Evolutionary conservation across 768 basidiomycete species (phyloP).

Genomic region (Collybia sordida): DNA sequence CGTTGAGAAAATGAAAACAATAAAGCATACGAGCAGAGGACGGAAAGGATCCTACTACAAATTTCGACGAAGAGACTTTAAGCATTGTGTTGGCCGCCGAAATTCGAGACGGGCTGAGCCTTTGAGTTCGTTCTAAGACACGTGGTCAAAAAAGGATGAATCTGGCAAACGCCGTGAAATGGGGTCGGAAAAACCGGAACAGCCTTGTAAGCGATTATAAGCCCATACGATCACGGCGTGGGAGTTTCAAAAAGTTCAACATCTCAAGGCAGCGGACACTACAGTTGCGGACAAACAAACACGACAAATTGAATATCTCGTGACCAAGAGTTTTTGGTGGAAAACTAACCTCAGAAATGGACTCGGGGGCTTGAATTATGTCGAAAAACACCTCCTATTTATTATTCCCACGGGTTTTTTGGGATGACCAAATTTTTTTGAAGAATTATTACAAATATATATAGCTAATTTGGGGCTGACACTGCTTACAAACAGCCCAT

Average conservation of each 20-base stretch:
- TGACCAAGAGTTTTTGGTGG: background rate
- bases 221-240: too few relatives aligned
- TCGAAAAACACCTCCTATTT: background rate
- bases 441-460: too few relatives aligned
- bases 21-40: constrained; percentile 26
- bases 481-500: constrained; percentile 33
- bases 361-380: background rate
- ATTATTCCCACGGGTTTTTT: constrained; percentile 21
- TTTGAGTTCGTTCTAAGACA: too few relatives aligned
- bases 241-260: too few relatives aligned
- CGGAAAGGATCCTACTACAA: constrained; percentile 30
- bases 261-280: too few relatives aligned
- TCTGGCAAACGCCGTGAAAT: too few relatives aligned
- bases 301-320: background rate
- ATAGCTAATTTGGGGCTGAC: too few relatives aligned
- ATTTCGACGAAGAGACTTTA: constrained; percentile 34
- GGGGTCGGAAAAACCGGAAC: too few relatives aligned
- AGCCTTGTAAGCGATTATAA: too few relatives aligned
- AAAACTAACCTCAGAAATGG: constrained; percentile 1
- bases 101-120: too few relatives aligned
- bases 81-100: constrained; percentile 24
- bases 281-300: too few relatives aligned
- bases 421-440: constrained; percentile 22
- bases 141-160: too few relatives aligned
- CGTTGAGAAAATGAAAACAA: background rate